Conservation (phyloP, 352 stramenopile species). For the Elongisporangium anandrum region DNA sequence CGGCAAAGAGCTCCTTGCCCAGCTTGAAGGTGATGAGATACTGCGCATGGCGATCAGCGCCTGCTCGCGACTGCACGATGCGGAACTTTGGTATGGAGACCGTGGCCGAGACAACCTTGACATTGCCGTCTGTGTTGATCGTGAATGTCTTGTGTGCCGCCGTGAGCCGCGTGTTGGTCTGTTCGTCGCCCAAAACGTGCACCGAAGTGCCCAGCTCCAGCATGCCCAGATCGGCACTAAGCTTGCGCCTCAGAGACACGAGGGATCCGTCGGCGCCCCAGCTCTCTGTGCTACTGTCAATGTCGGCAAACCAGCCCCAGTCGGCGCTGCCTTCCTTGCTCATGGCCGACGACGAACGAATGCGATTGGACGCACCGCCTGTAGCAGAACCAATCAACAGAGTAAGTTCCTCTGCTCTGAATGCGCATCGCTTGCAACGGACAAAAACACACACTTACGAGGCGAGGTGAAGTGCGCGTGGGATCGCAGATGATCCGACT, state of each 20-base stretch:
- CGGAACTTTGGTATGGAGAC: constrained; percentile 86
- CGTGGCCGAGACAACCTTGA: constrained; percentile 72
- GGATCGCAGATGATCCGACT: constrained; percentile 71
- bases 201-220: constrained; percentile 54
- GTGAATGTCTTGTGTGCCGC: constrained; percentile 86
- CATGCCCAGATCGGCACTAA: constrained; percentile 71
- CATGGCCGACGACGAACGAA: constrained; percentile 64
- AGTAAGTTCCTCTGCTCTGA: not conserved
- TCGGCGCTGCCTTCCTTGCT: constrained; percentile 78
- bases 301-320: constrained; percentile 87
- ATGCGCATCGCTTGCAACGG: not conserved
- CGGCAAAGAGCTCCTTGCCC: constrained; percentile 80
- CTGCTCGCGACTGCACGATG: constrained; percentile 80
- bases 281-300: constrained; percentile 83
- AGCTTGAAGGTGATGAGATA: constrained; percentile 87
- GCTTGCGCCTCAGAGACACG: constrained; percentile 52
- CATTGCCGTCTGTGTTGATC: constrained; percentile 65
- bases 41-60: constrained; percentile 78
- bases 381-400: constrained; percentile 6
- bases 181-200: constrained; percentile 79
- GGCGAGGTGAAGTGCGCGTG: constrained; percentile 72
- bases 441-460: constrained; percentile 7
- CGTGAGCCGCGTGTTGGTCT: constrained; percentile 78
- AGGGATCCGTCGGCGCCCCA: constrained; percentile 67
- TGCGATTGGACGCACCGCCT: constrained; percentile 37